Conservation (phyloP, 257 asterid species). For the Osmanthus fragrans region DNA sequence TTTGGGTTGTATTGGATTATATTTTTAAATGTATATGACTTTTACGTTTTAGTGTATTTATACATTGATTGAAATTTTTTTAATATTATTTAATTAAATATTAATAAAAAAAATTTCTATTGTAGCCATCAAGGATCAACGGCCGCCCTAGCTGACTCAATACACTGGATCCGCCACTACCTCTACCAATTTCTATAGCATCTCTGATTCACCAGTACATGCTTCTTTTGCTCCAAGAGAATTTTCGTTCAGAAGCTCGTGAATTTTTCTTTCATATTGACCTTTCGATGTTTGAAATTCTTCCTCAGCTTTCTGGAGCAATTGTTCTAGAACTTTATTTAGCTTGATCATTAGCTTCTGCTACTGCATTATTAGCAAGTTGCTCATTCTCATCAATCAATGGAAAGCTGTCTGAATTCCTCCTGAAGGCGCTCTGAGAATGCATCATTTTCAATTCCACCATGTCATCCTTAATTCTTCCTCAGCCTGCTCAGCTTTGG, state of each 20-base stretch:
- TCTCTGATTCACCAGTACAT: constrained; percentile 35
- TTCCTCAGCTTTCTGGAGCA: constrained; percentile 54
- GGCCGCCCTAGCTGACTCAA: too few species aligned
- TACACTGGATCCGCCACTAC: too few species aligned
- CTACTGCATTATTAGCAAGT: constrained; percentile 50
- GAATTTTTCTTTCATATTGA: constrained; percentile 40
- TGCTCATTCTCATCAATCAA: constrained; percentile 62
- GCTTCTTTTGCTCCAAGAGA: constrained; percentile 21
- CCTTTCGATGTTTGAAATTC: constrained; percentile 48
- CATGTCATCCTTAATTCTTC: constrained; percentile 64
- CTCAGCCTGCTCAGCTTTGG: constrained; percentile 70
- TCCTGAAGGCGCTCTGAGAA: constrained; percentile 61
- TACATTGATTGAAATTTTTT: too few species aligned
- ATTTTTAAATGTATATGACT: too few species aligned
- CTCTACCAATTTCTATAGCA: constrained; percentile 36
- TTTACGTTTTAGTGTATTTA: too few species aligned
- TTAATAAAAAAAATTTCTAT: too few species aligned
- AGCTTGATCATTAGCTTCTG: constrained; percentile 55
- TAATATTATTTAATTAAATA: too few species aligned
- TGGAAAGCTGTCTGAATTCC: constrained; percentile 61
- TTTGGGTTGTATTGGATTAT: too few species aligned
- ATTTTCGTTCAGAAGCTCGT: constrained; percentile 23
- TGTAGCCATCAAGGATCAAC: too few species aligned
- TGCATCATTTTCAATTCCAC: constrained; percentile 40
- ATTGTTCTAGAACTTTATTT: constrained; percentile 58